phyloP scores from a whole-genome alignment of 2,329 filamentous ascomycete genomes.

The Chaetomiaceae sp. region DNA sequence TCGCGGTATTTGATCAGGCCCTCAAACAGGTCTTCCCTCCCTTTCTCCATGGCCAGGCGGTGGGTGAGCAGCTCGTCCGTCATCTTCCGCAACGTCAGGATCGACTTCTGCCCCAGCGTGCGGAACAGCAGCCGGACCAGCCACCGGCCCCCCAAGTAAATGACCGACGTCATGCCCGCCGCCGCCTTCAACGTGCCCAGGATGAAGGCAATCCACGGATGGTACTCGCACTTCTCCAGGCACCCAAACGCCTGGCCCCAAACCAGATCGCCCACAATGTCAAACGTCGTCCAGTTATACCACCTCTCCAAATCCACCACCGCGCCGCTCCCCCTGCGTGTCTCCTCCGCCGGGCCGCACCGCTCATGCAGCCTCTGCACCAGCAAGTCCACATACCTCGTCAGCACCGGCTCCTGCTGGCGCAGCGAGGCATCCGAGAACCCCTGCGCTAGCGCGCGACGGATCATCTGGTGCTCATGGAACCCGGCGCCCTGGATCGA shows the following conservation, averaged over 20 bases:
- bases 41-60: slow-evolving; percentile 14
- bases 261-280: slow-evolving; percentile 26
- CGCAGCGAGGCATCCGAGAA: slow-evolving; percentile 23
- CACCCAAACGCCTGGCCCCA: slow-evolving; percentile 28
- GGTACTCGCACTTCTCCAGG: slow-evolving; percentile 13
- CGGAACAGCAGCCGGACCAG: slow-evolving; percentile 4
- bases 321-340: neutral
- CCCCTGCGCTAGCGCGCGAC: slow-evolving; percentile 20
- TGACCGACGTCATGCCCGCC: slow-evolving; percentile 1
- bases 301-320: slow-evolving; percentile 20
- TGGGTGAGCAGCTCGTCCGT: slow-evolving; percentile 12
- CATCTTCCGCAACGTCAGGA: neutral
- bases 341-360: neutral
- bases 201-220: neutral
- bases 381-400: slow-evolving; percentile 17
- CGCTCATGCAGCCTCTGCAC: slow-evolving; percentile 13
- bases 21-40: slow-evolving; percentile 20
- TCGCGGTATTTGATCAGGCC: slow-evolving; percentile 17
- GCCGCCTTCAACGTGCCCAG: slow-evolving; percentile 11
- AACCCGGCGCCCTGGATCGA: slow-evolving; percentile 11
- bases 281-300: slow-evolving; percentile 27
- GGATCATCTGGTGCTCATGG: slow-evolving; percentile 16
- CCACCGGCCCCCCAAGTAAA: slow-evolving; percentile 8
- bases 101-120: neutral
- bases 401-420: slow-evolving; percentile 19